Conservation (phyloP, 75 land plant genomes). For the Pinus albicaulis region DNA sequence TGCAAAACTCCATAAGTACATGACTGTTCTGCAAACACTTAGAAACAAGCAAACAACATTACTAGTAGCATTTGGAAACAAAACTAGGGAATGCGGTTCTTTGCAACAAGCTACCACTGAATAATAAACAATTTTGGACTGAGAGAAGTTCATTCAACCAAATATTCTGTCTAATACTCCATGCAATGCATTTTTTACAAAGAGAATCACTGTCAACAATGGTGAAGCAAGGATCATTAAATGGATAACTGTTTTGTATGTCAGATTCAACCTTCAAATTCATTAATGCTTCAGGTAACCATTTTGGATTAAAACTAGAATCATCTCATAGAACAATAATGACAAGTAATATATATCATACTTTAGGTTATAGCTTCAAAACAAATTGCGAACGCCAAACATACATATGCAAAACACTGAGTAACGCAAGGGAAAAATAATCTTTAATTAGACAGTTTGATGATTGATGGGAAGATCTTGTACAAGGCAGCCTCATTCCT, state of each 20-base stretch:
- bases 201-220: not conserved
- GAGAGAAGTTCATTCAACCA: not conserved
- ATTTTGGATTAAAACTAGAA: too few relatives aligned
- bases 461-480: too few relatives aligned
- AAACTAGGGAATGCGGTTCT: not conserved
- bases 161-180: not conserved
- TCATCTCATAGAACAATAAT: too few relatives aligned
- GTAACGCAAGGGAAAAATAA: too few relatives aligned
- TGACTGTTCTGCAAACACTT: not conserved
- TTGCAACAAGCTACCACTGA: not conserved
- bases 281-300: too few relatives aligned
- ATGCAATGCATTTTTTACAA: not conserved
- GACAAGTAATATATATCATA: too few relatives aligned
- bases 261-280: too few relatives aligned
- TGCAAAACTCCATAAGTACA: slow-evolving; percentile 18
- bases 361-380: too few relatives aligned
- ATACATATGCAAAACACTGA: too few relatives aligned
- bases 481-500: too few relatives aligned
- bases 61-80: not conserved
- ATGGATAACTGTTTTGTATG: not conserved
- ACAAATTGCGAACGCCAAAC: too few relatives aligned
- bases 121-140: not conserved
- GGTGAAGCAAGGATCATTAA: not conserved
- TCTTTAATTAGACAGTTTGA: too few relatives aligned
- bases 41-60: not conserved